These are phyloP conservation scores for Neospora caninum DNA, from an alignment of 169 alveolate species.

Conservation along the genomic window DNA sequence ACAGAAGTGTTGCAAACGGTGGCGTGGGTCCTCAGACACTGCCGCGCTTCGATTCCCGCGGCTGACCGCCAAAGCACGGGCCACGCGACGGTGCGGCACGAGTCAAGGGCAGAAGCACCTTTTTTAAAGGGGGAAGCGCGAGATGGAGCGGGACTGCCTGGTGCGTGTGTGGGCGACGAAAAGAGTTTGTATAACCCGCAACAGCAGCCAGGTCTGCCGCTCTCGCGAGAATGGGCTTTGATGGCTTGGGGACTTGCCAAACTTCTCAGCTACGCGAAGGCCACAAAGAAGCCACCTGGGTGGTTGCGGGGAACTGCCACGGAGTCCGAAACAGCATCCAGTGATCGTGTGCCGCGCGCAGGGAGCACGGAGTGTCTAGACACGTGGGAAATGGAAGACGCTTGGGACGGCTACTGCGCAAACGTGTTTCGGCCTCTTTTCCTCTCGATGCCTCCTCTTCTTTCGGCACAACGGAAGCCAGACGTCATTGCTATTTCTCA, in stretches of 20 bases:
- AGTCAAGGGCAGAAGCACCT: not conserved
- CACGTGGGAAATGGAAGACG: not conserved
- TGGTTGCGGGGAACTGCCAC: not conserved
- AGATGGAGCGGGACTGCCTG: too few species aligned
- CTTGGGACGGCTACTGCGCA: not conserved
- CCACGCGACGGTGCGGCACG: too few species aligned
- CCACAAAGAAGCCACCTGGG: not conserved
- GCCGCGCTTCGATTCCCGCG: not conserved
- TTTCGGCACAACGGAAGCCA: not conserved
- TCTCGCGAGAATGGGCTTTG: not conserved
- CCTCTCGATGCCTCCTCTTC: not conserved
- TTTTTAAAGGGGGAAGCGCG: not conserved
- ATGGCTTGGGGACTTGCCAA: constrained; percentile 26
- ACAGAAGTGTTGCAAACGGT: not conserved
- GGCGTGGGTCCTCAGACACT: not conserved
- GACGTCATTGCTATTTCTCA: constrained; percentile 27
- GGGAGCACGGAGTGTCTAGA: not conserved
- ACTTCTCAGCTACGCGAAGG: constrained; percentile 22
- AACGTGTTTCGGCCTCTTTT: constrained; percentile 23
- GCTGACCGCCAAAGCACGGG: not conserved
- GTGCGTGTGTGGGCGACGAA: not conserved
- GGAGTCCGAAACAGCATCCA: not conserved
- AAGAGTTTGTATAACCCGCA: not conserved
- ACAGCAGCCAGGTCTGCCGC: not conserved
- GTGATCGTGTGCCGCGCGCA: not conserved